These are phyloP conservation scores for Mesembryanthemum crystallinum DNA, from an alignment of 148 eudicot species.

Conservation along the genomic window DNA sequence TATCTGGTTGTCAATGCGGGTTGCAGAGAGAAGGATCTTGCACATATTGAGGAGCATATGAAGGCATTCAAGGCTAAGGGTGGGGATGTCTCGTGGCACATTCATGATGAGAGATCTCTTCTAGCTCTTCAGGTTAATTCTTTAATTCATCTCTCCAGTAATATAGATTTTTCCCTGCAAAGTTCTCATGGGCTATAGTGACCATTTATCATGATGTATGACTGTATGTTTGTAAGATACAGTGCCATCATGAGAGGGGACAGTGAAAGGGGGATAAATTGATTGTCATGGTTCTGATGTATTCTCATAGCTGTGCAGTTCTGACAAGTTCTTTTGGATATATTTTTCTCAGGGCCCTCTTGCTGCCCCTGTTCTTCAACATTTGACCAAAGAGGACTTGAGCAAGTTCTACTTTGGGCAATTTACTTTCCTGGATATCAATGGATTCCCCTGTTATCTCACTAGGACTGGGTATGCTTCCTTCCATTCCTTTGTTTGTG, in stretches of 20 bases:
- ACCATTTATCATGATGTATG: background rate
- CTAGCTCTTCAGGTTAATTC: constrained; percentile 82
- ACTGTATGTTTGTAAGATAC: background rate
- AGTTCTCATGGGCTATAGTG: background rate
- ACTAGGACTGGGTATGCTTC: constrained; percentile 86
- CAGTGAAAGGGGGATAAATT: background rate
- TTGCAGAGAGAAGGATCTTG: constrained; percentile 96
- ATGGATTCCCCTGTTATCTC: constrained; percentile 74
- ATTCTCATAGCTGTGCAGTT: background rate
- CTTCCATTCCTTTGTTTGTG: background rate
- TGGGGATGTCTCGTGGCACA: constrained; percentile 95
- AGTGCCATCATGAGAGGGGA: background rate
- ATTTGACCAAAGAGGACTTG: constrained; percentile 77
- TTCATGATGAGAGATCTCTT: constrained; percentile 95
- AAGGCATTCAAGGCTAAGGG: constrained; percentile 84
- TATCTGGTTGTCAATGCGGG: constrained; percentile 98
- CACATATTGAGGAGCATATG: constrained; percentile 98
- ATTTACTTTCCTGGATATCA: constrained; percentile 62
- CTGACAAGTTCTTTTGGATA: constrained; percentile 11
- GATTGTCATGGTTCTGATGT: background rate
- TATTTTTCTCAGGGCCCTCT: constrained; percentile 83
- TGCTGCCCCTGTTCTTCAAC: constrained; percentile 87
- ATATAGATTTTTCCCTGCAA: background rate
- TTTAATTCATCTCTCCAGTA: background rate
- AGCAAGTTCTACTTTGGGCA: constrained; percentile 93